Base-by-base conservation (phyloP, 148 eudicot genomes). In the Dysphania ambrosioides region DNA sequence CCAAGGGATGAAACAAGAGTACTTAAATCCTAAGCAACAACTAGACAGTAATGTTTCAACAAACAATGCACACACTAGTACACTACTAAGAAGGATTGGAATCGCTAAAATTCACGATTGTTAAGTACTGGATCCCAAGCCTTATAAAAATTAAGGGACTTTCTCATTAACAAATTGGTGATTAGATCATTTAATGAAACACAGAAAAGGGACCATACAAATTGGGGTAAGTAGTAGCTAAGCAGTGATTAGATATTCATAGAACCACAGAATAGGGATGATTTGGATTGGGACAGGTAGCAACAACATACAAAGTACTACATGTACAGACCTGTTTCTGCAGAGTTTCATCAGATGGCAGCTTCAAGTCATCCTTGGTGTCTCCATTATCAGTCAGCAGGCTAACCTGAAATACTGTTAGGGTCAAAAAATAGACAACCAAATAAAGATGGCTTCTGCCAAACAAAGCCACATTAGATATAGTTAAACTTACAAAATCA, bases 351-450 rank as follows among this genome's bases (percentile, higher is more conserved):
- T 91, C 93, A 42, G 88, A 82, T 60, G 97, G 97, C 78, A 91
- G 93, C 86, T 77, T 87, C 70, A 91, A 86, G 75, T 91, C 97
- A 86, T 91, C 97, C 84, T 91, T 91, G 16, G 97, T 91, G 64
- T 80, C 79, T 61, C 97, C 97, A 79, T 70, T 91, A 21, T 91
- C 97, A 69, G 92, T 88, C 58, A 91, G 84, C 79, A 91, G 72
- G 78, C 92, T 91, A 73, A 91, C 93, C 93, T 91, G 60, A 29
- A 76, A 82, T 34, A 29, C 63, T 24, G 5, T 24, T 26, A 8
- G 63, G 2, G 3, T 24, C 4, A 58, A 32, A 58, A 31, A 58
- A 27, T n/a, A 11, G 63, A 58, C 31, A 58, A 27, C 32, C 31
- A 59, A 59, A 59, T 26, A 53, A 21, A 19, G 26, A 53, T 19